These are phyloP conservation scores for Alternaria gaisen DNA, from an alignment of 2,329 filamentous ascomycete species.

Conservation along the genomic window DNA sequence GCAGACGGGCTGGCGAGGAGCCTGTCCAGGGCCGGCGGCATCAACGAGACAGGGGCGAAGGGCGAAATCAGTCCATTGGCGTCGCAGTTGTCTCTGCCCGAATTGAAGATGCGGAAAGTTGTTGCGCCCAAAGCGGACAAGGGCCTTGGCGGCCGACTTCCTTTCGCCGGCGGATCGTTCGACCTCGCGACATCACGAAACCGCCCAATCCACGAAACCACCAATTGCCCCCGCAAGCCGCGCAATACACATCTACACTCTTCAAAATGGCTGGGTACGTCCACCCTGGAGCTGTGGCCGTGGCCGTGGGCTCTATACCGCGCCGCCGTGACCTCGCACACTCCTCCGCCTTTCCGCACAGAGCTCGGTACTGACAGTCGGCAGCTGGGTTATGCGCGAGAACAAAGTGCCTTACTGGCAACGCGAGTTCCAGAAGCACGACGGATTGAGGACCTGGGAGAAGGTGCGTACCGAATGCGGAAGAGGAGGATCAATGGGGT, in stretches of 20 bases:
- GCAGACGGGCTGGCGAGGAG: constrained; percentile 58
- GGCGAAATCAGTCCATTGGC: constrained; percentile 35
- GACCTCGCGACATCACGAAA: constrained; percentile 40
- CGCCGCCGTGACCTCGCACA: constrained; percentile 21
- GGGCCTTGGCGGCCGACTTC: constrained; percentile 26
- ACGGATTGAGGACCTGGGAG: constrained; percentile 76
- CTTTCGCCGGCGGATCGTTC: constrained; percentile 36
- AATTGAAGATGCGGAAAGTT: constrained; percentile 18
- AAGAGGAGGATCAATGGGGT: constrained; percentile 16
- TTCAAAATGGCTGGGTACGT: constrained; percentile 56
- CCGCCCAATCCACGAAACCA: constrained; percentile 38
- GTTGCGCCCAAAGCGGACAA: constrained; percentile 27
- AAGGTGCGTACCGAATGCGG: constrained; percentile 67
- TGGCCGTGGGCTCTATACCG: constrained; percentile 10
- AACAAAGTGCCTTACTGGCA: constrained; percentile 82
- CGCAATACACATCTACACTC: constrained; percentile 45
- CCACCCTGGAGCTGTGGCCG: constrained; percentile 23
- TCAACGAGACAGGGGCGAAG: constrained; percentile 40
- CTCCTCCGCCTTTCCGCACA: constrained; percentile 20
- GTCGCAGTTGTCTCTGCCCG: constrained; percentile 11
- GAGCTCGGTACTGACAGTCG: constrained; percentile 41
- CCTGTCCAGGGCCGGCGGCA: constrained; percentile 56
- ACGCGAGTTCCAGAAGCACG: constrained; percentile 77
- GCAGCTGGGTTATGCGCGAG: constrained; percentile 68
- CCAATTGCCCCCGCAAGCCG: constrained; percentile 45